Evolutionary conservation across 1,284 basidiomycete genomes (phyloP).

Genomic region (Ustilago hordei): DNA sequence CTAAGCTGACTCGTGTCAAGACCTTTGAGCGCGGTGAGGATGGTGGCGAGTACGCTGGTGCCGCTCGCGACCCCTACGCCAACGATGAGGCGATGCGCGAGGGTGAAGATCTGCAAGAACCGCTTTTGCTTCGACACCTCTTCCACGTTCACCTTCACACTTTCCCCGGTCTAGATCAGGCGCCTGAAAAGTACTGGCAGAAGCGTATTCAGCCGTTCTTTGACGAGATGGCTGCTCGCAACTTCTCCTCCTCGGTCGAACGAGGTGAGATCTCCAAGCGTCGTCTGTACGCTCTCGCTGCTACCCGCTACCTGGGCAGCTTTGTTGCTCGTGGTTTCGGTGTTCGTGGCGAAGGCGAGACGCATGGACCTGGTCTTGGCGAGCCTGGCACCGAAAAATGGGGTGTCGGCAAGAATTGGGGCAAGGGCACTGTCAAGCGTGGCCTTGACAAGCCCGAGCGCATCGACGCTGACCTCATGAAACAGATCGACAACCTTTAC

Average conservation of each 20-base stretch:
- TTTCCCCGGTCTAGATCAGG: slow-evolving; percentile 63
- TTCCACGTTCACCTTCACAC: slow-evolving; percentile 64
- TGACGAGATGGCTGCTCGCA: slow-evolving; percentile 61
- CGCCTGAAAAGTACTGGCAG: slow-evolving; percentile 65
- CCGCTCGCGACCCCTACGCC: slow-evolving; percentile 58
- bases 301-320: slow-evolving; percentile 63
- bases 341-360: slow-evolving; percentile 64
- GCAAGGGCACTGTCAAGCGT: slow-evolving; percentile 68
- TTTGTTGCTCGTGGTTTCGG: slow-evolving; percentile 66
- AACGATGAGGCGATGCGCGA: slow-evolving; percentile 57
- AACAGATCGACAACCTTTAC: slow-evolving; percentile 59
- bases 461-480: slow-evolving; percentile 51
- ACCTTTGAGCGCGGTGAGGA: slow-evolving; percentile 49
- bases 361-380: slow-evolving; percentile 64
- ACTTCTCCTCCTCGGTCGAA: slow-evolving; percentile 62
- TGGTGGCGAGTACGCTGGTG: slow-evolving; percentile 48
- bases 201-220: slow-evolving; percentile 66
- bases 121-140: slow-evolving; percentile 65
- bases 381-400: slow-evolving; percentile 63
- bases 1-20: slow-evolving; percentile 57
- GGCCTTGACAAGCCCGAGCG: slow-evolving; percentile 64
- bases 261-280: slow-evolving; percentile 60
- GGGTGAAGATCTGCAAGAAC: slow-evolving; percentile 58
- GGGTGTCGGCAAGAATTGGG: slow-evolving; percentile 69
- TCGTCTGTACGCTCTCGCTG: slow-evolving; percentile 58